phyloP scores from a whole-genome alignment of 192 early-diverging fungal genomes.

The Ambispora gerdemannii region DNA sequence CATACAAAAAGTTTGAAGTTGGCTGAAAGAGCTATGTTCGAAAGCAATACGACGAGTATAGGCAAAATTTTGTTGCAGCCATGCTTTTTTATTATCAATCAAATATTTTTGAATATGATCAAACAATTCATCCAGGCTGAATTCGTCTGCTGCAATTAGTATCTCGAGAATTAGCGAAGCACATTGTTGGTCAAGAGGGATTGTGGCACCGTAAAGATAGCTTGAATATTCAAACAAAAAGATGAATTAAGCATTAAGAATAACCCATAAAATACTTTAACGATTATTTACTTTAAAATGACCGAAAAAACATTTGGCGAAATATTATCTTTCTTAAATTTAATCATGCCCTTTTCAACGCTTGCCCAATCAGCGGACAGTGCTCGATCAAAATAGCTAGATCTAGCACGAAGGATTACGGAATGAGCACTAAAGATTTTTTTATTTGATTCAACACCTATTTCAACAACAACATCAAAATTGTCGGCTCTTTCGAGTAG shows the following conservation, averaged over 20 bases:
- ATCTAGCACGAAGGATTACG: not conserved
- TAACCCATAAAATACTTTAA: too few species aligned
- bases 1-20: constrained; percentile 18
- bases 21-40: not conserved
- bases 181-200: not conserved
- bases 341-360: too few species aligned
- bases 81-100: not conserved
- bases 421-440: constrained; percentile 1
- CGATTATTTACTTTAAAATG: not conserved
- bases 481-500: not conserved
- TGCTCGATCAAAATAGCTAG: constrained; percentile 6
- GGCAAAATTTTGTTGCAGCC: constrained; percentile 16
- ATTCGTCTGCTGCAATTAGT: constrained; percentile 25
- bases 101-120: constrained; percentile 13
- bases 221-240: not conserved
- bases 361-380: constrained; percentile 13
- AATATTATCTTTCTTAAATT: constrained; percentile 17
- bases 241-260: too few species aligned
- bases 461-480: not conserved
- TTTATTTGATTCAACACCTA: not conserved
- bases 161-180: not conserved
- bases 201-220: not conserved
- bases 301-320: not conserved
- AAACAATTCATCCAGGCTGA: not conserved
- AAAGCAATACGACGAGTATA: not conserved